Base-by-base conservation (phyloP, 2,329 filamentous ascomycete genomes). In the Alternaria viburni region DNA sequence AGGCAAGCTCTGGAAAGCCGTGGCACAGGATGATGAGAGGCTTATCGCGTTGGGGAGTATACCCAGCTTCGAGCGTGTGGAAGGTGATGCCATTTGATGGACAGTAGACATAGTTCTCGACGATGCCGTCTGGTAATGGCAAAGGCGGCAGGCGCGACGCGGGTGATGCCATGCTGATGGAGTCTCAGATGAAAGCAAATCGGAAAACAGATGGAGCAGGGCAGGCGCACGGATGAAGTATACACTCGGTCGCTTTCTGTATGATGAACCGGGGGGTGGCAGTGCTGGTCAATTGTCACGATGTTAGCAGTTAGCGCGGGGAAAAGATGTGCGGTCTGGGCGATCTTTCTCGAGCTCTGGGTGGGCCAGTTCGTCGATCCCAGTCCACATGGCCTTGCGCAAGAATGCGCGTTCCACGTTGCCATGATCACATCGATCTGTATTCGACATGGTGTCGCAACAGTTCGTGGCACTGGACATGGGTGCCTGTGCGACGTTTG, bases 1-100 rank as follows among this genome's bases (percentile, higher is more conserved):
- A 92, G 26, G 90, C 88, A 3, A 92, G 81, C 72, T 91, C 89
- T 2, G 90, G 90, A 66, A 87, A 92, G 41, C 90, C 90, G 76
- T 91, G 89, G 51, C 87, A 84, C 52, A 90, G 85, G 7, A 91
- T 75, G 9, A 91, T 79, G 11, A 91, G 82, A 1, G 88, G 88
- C 7, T 81, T 82, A 23, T 79, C 70, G 13, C 71, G 75, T 13
- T 72, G 60, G 4, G 80, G 75, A 4, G 74, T 73, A 36, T 81
- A 74, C 45, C 87, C 86, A 15, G 88, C 82, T 68, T 86, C 84
- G 17, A 91, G 81, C 36, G 88, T 76, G 77, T 92, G 89, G 77
- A 88, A 89, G 21, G 83, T 87, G 19, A 91, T 83, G 54, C 86
- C 85, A 68, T 84, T 85, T 45, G 83, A 77, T 6, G 79, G 80